Base-by-base conservation (phyloP, 768 basidiomycete species). In the Cyathus striatus region DNA sequence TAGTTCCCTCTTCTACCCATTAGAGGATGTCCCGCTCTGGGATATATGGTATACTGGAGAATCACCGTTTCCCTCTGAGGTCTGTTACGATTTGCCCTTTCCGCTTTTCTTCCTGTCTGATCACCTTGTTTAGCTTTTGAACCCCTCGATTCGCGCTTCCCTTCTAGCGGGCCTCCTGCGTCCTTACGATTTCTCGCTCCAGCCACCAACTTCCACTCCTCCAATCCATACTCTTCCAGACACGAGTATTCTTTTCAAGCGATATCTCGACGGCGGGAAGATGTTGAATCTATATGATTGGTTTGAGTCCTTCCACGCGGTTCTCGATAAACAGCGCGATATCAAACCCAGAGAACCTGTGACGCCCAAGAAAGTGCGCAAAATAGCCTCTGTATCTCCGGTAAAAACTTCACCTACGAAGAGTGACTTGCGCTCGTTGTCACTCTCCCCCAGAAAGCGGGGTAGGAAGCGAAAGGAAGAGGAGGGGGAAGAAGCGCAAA, bases 221-320 rank as follows among this genome's bases (percentile, higher is more conserved):
- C n/a, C n/a, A n/a, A n/a, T n/a, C n/a, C n/a, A n/a, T n/a, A 67
- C 75, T 36, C 70, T 86, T 32, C 83, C 87, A 0, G 90, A 92
- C 51, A 82, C 78, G 1, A 82, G 78, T 51, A 85, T 91, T 44
- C 65, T 91, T 12, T 88, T 91, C 65, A 67, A 66, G 37, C 73
- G 87, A 17, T 92, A 90, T 61, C 69, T 83, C 33, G 83, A 90
- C 52, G 84, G 85, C 37, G 87, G 86, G 35, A 82, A 75, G 63
- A 76, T 86, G 77, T 79, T 92, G 61, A 92, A 92, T 55, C 74
- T 90, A 2, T 90, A 86, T 57, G 90, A 93, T 59, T 91, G 89
- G 90, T 90, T 81, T 53, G 81, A 87, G 50, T 76, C 83, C 18
- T 93, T 92, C 58, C 71, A 76, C 23, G 59, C 69, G 17, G 83